Percentiles rank a stretch among this genome's conserved stretches.
Evolutionary conservation across 1,284 basidiomycete species (phyloP).

Genomic region (Ceratobasidium sp.): DNA sequence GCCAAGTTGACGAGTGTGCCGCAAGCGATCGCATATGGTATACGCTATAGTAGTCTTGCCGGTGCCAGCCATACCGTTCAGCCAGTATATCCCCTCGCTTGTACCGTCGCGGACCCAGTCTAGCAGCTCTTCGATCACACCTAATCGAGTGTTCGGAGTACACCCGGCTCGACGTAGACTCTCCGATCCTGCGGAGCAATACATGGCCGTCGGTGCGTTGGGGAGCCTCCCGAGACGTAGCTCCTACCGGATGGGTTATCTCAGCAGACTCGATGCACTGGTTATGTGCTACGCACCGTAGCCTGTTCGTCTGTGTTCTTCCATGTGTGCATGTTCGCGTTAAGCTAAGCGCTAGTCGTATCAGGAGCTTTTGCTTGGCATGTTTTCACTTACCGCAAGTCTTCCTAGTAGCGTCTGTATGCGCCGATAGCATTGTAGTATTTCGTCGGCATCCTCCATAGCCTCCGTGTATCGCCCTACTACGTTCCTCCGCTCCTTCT

Average conservation of each 20-base stretch:
- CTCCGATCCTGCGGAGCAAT: neutral
- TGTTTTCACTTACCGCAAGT: neutral
- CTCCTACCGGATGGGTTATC: neutral
- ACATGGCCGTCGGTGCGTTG: neutral
- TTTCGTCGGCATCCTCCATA: neutral
- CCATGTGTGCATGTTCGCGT: constrained; percentile 9
- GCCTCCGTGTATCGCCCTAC: neutral
- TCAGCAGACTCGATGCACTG: neutral
- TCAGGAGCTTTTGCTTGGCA: neutral
- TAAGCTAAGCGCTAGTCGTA: neutral
- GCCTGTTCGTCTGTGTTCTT: neutral
- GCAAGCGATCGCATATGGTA: neutral
- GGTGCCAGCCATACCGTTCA: constrained; percentile 32
- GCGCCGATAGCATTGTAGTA: neutral
- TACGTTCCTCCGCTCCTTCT: neutral
- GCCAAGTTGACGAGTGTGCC: neutral
- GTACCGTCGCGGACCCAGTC: neutral
- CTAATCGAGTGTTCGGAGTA: neutral
- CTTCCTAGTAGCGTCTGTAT: neutral
- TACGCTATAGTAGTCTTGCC: constrained; percentile 26
- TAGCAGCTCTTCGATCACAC: neutral
- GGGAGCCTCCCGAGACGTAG: neutral
- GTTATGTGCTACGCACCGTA: neutral
- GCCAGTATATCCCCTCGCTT: constrained; percentile 5
- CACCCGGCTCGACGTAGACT: neutral